Conservation (phyloP, 495 filamentous ascomycete genomes). For the Filosporella fistucella region DNA sequence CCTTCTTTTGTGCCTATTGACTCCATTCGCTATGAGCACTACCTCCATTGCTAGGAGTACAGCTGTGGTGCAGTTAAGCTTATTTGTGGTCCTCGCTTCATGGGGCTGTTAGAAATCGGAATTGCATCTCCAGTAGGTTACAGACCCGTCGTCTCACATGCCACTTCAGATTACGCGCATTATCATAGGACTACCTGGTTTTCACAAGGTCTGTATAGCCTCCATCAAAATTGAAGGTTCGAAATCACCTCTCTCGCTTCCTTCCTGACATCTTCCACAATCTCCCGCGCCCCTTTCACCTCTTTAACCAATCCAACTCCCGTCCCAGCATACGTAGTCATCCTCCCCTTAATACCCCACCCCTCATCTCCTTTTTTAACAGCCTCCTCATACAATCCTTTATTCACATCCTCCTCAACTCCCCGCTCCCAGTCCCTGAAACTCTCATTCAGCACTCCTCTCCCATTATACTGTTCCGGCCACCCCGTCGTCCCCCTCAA, state of each 20-base stretch:
- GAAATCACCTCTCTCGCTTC: slow-evolving; percentile 4
- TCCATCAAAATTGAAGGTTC: too few species aligned
- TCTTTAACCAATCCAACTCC: slow-evolving; percentile 58
- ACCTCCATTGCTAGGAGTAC: too few species aligned
- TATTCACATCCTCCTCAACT: slow-evolving; percentile 51
- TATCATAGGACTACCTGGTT: too few species aligned
- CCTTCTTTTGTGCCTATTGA: too few species aligned
- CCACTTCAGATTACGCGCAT: too few species aligned
- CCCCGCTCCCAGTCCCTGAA: slow-evolving; percentile 55
- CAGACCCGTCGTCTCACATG: too few species aligned
- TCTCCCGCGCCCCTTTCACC: slow-evolving; percentile 61
- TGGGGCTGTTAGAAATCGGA: too few species aligned
- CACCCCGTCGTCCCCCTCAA: slow-evolving; percentile 64
- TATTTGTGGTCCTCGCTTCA: too few species aligned
- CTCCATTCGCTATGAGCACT: too few species aligned
- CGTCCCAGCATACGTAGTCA: slow-evolving; percentile 66
- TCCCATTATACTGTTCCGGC: slow-evolving; percentile 58
- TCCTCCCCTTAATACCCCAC: slow-evolving; percentile 56
- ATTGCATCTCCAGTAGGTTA: too few species aligned
- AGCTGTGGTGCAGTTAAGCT: too few species aligned
- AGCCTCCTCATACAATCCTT: slow-evolving; percentile 52
- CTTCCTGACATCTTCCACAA: slow-evolving; percentile 62
- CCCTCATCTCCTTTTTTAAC: slow-evolving; percentile 39
- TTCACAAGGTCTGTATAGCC: too few species aligned
- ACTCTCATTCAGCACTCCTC: slow-evolving; percentile 58